Conservation (phyloP, 495 filamentous ascomycete genomes). For the Trichoderma orchidacearum region DNA sequence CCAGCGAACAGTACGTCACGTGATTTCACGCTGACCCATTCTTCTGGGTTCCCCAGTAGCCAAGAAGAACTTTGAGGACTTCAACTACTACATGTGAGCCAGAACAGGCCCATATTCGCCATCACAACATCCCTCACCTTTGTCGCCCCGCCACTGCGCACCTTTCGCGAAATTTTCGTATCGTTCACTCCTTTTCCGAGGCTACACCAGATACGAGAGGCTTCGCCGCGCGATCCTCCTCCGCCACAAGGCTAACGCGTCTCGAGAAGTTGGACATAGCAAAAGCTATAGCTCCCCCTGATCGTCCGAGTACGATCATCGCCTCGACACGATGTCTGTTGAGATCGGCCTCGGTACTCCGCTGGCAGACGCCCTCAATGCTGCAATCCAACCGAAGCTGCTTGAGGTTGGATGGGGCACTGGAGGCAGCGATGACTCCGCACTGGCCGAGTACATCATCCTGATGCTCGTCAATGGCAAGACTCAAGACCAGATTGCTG, state of each 20-base stretch:
- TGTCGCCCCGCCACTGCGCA: background rate
- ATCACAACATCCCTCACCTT: background rate
- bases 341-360: constrained; percentile 61
- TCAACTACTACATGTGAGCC: background rate
- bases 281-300: background rate
- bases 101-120: background rate
- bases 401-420: constrained; percentile 89
- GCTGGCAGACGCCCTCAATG: constrained; percentile 66
- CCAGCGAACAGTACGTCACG: background rate
- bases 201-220: background rate
- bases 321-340: constrained; percentile 46
- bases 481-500: constrained; percentile 74
- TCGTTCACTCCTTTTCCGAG: background rate
- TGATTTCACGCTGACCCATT: background rate
- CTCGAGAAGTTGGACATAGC: background rate
- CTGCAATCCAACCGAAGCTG: constrained; percentile 77
- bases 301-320: background rate
- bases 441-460: constrained; percentile 88
- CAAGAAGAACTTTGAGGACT: background rate
- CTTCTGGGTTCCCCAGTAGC: background rate
- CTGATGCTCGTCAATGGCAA: constrained; percentile 94
- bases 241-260: background rate
- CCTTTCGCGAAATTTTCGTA: background rate
- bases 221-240: background rate
- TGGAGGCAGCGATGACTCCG: constrained; percentile 64